phyloP scores from a whole-genome alignment of 495 filamentous ascomycete species.

The Bacidia rubella region DNA sequence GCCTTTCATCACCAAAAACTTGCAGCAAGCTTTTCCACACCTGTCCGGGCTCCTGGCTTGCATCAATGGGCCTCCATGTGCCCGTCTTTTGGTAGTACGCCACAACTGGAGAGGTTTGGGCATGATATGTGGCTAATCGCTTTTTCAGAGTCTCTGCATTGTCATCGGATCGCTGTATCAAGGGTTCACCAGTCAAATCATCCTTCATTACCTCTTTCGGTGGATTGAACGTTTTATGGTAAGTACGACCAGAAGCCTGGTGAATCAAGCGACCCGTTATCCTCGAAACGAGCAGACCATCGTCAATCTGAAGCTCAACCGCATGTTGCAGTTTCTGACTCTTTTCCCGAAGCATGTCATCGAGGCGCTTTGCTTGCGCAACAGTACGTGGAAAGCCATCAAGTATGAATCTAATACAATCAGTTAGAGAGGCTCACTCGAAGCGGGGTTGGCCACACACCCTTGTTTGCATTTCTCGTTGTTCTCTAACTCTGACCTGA shows the following conservation, averaged over 20 bases:
- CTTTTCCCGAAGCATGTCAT: slow-evolving; percentile 68
- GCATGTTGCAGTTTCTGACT: slow-evolving; percentile 79
- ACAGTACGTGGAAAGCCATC: slow-evolving; percentile 97
- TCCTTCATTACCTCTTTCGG: slow-evolving; percentile 89
- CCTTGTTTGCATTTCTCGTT: slow-evolving; percentile 95
- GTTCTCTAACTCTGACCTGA: slow-evolving; percentile 86
- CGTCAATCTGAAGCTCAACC: slow-evolving; percentile 92
- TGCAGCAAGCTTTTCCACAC: slow-evolving; percentile 88
- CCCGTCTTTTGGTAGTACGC: slow-evolving; percentile 92
- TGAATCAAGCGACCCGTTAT: slow-evolving; percentile 95
- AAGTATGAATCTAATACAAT: slow-evolving; percentile 71
- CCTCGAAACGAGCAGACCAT: slow-evolving; percentile 78
- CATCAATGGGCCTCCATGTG: slow-evolving; percentile 93
- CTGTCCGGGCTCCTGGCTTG: slow-evolving; percentile 87
- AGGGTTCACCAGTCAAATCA: slow-evolving; percentile 89
- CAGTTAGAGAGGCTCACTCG: neutral
- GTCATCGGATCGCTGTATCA: slow-evolving; percentile 93
- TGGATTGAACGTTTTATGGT: slow-evolving; percentile 99
- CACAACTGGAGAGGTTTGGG: slow-evolving; percentile 84
- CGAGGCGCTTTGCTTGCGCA: slow-evolving; percentile 84
- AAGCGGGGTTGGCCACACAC: too few relatives aligned
- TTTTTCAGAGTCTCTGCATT: slow-evolving; percentile 97
- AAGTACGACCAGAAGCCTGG: slow-evolving; percentile 87
- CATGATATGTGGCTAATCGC: slow-evolving; percentile 84
- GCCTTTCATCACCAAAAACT: slow-evolving; percentile 57